Conservation (phyloP, 2,329 filamentous ascomycete species). For the Fusarium bulbicola region DNA sequence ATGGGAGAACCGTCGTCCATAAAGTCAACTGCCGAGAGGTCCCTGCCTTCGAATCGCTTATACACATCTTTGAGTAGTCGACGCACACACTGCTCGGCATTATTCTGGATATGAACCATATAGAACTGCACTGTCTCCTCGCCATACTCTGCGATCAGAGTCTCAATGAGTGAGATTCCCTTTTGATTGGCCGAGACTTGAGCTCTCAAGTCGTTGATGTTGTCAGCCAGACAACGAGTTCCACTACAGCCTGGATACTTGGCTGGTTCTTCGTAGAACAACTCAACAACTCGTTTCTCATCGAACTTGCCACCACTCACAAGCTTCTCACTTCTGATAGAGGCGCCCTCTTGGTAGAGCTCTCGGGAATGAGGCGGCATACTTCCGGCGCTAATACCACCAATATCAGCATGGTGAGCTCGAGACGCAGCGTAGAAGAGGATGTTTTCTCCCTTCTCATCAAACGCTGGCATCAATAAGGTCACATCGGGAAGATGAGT, state of each 20-base stretch:
- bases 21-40: slow-evolving; percentile 76
- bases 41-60: slow-evolving; percentile 74
- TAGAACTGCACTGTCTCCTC: slow-evolving; percentile 83
- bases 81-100: slow-evolving; percentile 79
- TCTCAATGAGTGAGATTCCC: slow-evolving; percentile 81
- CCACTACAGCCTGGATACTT: slow-evolving; percentile 80
- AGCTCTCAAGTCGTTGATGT: slow-evolving; percentile 84
- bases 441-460: slow-evolving; percentile 69
- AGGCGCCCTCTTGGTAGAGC: slow-evolving; percentile 69
- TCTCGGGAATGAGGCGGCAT: slow-evolving; percentile 80
- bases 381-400: slow-evolving; percentile 80
- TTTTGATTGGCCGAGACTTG: slow-evolving; percentile 88
- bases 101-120: slow-evolving; percentile 83
- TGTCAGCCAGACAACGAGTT: slow-evolving; percentile 80
- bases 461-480: slow-evolving; percentile 81
- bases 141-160: slow-evolving; percentile 80
- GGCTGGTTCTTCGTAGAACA: slow-evolving; percentile 78
- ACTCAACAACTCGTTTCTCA: slow-evolving; percentile 76
- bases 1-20: slow-evolving; percentile 90
- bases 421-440: slow-evolving; percentile 84
- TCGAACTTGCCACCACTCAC: slow-evolving; percentile 81
- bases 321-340: slow-evolving; percentile 73
- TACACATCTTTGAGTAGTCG: slow-evolving; percentile 76
- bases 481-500: slow-evolving; percentile 87
- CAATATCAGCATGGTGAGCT: slow-evolving; percentile 87